Percentiles rank a stretch among this genome's conserved stretches.
These are phyloP conservation scores for Salix dunnii DNA, from an alignment of 345 rosid genomes.

Conservation along the genomic window DNA sequence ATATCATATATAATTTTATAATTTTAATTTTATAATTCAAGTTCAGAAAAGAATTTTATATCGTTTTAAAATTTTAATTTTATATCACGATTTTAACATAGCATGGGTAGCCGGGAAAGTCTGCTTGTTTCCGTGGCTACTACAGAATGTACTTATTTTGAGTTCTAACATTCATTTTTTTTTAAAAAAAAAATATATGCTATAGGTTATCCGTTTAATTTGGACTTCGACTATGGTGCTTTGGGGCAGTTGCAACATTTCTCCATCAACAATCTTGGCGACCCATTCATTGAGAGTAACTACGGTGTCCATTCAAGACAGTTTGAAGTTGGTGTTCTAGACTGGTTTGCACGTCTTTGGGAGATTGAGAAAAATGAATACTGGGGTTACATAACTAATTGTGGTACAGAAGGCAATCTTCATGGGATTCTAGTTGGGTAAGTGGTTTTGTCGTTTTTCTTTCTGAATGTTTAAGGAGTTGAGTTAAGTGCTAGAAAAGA, in stretches of 20 bases:
- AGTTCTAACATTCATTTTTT: not conserved
- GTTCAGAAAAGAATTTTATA: too few species aligned
- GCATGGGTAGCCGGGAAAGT: not conserved
- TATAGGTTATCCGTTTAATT: conserved; percentile 92
- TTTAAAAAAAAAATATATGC: not conserved
- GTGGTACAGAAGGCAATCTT: conserved; percentile 99
- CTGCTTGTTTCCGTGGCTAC: not conserved
- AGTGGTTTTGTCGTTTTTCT: conserved; percentile 13
- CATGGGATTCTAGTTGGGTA: conserved; percentile 97
- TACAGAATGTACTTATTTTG: not conserved
- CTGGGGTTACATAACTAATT: conserved; percentile 98
- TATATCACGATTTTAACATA: too few species aligned
- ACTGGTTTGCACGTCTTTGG: conserved; percentile 99
- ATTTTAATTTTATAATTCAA: too few species aligned
- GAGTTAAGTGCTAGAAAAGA: not conserved
- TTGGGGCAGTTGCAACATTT: conserved; percentile 90
- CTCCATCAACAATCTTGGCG: conserved; percentile 94
- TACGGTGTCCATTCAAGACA: conserved; percentile 97
- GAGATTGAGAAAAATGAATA: conserved; percentile 89
- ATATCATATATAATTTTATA: too few species aligned
- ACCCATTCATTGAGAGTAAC: conserved; percentile 96
- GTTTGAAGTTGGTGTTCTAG: conserved; percentile 97
- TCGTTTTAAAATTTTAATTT: too few species aligned
- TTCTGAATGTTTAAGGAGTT: not conserved
- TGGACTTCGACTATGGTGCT: conserved; percentile 97